Evolutionary conservation across 331 rosid genomes (phyloP).

Genomic region (Ulmus americana): DNA sequence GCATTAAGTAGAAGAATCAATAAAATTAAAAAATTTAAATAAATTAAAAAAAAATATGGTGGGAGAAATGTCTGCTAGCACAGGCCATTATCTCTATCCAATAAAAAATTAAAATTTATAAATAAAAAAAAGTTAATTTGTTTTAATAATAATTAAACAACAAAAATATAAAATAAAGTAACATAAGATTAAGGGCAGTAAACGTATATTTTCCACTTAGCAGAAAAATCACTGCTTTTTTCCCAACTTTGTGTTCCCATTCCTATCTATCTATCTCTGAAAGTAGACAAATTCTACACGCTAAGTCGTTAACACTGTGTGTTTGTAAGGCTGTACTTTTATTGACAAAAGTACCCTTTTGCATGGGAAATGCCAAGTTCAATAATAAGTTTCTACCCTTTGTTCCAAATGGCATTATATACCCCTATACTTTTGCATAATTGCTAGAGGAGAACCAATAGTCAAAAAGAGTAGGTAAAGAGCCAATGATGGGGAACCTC

Average conservation of each 20-base stretch:
- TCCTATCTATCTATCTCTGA: constrained; percentile 38
- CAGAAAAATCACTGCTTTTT: constrained; percentile 47
- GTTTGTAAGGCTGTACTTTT: constrained; percentile 37
- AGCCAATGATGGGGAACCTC: constrained; percentile 32
- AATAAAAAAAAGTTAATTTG: neutral
- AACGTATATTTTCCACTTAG: constrained; percentile 48
- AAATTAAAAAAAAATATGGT: constrained; percentile 20
- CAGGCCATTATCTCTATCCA: constrained; percentile 58
- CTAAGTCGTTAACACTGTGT: constrained; percentile 55
- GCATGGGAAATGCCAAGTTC: constrained; percentile 9
- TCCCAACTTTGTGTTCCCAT: constrained; percentile 43
- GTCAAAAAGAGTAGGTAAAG: constrained; percentile 47
- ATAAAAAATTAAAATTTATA: constrained; percentile 8
- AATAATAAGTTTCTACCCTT: constrained; percentile 13
- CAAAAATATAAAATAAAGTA: constrained; percentile 7
- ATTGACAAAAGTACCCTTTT: constrained; percentile 29
- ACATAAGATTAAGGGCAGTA: constrained; percentile 35
- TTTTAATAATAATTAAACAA: constrained; percentile 18
- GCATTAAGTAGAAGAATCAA: constrained; percentile 35
- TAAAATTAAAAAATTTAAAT: constrained; percentile 6
- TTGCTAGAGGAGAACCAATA: constrained; percentile 29
- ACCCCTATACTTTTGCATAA: constrained; percentile 34
- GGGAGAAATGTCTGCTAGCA: constrained; percentile 47
- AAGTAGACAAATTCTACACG: constrained; percentile 63
- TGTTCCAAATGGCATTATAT: constrained; percentile 40